Conservation (phyloP, 768 basidiomycete species). For the Mycena vulgaris region DNA sequence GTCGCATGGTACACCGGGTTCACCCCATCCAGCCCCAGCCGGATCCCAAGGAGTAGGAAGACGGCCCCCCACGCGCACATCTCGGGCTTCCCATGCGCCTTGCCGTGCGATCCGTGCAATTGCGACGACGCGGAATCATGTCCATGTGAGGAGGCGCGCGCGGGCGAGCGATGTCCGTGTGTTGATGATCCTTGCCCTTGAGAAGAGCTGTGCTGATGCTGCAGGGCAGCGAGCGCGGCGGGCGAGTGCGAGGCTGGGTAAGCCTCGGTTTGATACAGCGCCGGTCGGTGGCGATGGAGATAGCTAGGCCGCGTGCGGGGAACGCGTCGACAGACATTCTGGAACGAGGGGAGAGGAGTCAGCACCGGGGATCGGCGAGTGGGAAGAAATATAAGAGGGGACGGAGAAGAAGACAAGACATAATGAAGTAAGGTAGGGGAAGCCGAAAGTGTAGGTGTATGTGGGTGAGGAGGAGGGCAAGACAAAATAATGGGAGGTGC, state of each 20-base stretch:
- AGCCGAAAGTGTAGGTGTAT: too few species aligned
- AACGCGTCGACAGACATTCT: constrained; percentile 76
- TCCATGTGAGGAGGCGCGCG: neutral
- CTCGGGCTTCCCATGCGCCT: constrained; percentile 48
- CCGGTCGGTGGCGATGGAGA: constrained; percentile 86
- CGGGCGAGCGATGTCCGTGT: neutral
- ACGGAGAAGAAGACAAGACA: too few species aligned
- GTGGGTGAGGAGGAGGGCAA: neutral
- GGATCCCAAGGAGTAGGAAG: constrained; percentile 85
- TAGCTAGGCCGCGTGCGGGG: constrained; percentile 84
- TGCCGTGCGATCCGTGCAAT: constrained; percentile 21
- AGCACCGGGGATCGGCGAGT: too few species aligned
- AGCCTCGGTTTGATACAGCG: constrained; percentile 89
- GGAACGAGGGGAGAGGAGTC: too few species aligned
- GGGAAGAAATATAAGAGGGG: too few species aligned
- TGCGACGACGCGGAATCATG: constrained; percentile 15
- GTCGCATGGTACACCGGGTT: constrained; percentile 96
- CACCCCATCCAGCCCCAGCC: constrained; percentile 92
- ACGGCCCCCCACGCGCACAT: constrained; percentile 82
- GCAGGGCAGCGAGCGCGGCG: constrained; percentile 39
- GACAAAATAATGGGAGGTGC: neutral
- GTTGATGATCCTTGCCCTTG: neutral
- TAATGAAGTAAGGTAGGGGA: too few species aligned
- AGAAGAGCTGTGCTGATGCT: neutral
- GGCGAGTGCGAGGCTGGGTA: constrained; percentile 76